phyloP scores from a whole-genome alignment of 805 yeast genomes.

The Nakazawaea ishiwadae region DNA sequence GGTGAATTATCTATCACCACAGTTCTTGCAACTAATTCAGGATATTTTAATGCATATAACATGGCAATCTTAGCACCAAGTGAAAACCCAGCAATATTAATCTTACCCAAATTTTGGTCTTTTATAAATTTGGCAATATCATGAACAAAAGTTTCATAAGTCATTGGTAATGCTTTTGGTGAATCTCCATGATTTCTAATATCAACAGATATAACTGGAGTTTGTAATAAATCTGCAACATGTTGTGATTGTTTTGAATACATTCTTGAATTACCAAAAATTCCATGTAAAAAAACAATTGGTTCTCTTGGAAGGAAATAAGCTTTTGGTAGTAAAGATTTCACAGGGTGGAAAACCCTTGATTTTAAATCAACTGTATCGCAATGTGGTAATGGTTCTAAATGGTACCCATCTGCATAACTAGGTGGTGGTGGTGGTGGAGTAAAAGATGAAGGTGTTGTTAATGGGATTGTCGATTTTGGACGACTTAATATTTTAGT shows the following conservation, averaged over 20 bases:
- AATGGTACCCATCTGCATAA: background rate
- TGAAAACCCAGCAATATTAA: slow-evolving; percentile 46
- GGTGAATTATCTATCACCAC: slow-evolving; percentile 50
- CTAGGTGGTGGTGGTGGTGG: background rate
- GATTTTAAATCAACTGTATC: slow-evolving; percentile 4
- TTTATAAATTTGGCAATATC: slow-evolving; percentile 37
- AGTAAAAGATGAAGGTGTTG: background rate
- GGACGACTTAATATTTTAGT: background rate
- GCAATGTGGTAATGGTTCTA: background rate
- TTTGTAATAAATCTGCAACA: slow-evolving; percentile 26
- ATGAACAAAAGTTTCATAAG: slow-evolving; percentile 36
- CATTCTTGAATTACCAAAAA: slow-evolving; percentile 44
- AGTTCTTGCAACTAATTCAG: slow-evolving; percentile 33
- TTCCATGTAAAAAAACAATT: slow-evolving; percentile 47
- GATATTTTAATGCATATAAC: slow-evolving; percentile 35
- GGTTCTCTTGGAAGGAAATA: slow-evolving; percentile 21
- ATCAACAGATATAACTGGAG: slow-evolving; percentile 40
- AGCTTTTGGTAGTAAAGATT: slow-evolving; percentile 2
- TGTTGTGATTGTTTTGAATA: slow-evolving; percentile 35
- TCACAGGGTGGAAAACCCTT: background rate
- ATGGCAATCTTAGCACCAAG: slow-evolving; percentile 60
- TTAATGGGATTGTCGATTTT: background rate
- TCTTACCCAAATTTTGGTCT: slow-evolving; percentile 24
- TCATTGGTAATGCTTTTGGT: slow-evolving; percentile 37
- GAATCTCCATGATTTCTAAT: slow-evolving; percentile 54